phyloP scores from a whole-genome alignment of 345 rosid genomes.

The Eutrema japonicum region DNA sequence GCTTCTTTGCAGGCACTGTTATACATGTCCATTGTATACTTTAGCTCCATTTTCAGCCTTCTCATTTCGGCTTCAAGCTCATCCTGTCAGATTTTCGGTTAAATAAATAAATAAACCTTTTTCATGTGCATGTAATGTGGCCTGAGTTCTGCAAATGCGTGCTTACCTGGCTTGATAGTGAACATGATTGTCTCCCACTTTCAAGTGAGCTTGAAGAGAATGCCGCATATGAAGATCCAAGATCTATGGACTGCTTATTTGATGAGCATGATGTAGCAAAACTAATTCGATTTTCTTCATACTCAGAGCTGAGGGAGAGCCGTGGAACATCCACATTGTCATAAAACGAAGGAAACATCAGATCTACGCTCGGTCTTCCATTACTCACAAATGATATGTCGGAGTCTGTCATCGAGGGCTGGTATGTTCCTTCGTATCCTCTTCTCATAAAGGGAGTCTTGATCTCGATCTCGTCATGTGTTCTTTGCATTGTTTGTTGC shows the following conservation, averaged over 20 bases:
- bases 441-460: slow-evolving; percentile 63
- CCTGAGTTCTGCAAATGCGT: neutral
- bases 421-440: slow-evolving; percentile 46
- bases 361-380: slow-evolving; percentile 60
- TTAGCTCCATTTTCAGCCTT: slow-evolving; percentile 73
- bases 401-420: slow-evolving; percentile 51
- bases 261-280: slow-evolving; percentile 48
- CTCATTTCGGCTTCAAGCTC: slow-evolving; percentile 84
- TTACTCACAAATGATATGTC: slow-evolving; percentile 82
- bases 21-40: slow-evolving; percentile 79
- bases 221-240: slow-evolving; percentile 46
- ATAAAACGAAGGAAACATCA: slow-evolving; percentile 45
- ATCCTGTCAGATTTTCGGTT: slow-evolving; percentile 52
- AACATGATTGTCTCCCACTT: slow-evolving; percentile 50
- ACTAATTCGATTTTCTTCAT: slow-evolving; percentile 54
- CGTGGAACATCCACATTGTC: slow-evolving; percentile 50
- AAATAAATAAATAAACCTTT: neutral
- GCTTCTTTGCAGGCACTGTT: slow-evolving; percentile 80
- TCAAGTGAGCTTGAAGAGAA: slow-evolving; percentile 50
- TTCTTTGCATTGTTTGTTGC: slow-evolving; percentile 29
- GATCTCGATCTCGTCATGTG: slow-evolving; percentile 47
- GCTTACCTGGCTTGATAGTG: slow-evolving; percentile 56
- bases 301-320: slow-evolving; percentile 55
- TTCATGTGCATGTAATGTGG: neutral
- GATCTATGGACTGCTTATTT: slow-evolving; percentile 52